Evolutionary conservation across 225 moss, liverwort and hornwort species (phyloP).

Genomic region (Anthoceros angustus): DNA sequence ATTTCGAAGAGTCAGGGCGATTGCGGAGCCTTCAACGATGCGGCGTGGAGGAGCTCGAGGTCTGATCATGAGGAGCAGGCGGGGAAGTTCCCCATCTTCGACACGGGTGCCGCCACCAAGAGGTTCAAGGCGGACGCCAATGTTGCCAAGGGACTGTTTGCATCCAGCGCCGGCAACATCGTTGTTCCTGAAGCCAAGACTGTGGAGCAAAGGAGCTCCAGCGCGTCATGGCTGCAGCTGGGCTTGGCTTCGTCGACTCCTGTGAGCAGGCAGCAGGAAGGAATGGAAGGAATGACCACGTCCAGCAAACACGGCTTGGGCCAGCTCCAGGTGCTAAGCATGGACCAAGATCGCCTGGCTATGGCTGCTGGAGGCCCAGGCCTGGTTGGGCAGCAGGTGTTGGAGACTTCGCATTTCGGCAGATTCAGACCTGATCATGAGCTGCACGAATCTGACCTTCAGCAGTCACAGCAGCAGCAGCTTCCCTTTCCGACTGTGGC

Average conservation of each 20-base stretch:
- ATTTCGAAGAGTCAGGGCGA: too few species aligned
- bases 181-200: too few species aligned
- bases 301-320: background rate
- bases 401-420: background rate
- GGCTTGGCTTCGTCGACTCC: background rate
- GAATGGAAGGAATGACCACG: background rate
- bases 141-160: too few species aligned
- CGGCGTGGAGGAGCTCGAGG: too few species aligned
- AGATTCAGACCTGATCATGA: background rate
- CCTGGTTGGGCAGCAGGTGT: background rate
- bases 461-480: too few species aligned
- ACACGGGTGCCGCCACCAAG: background rate
- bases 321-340: background rate
- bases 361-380: background rate
- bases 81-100: slow-evolving; percentile 1
- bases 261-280: background rate
- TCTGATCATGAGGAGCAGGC: too few species aligned
- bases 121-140: background rate
- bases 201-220: background rate
- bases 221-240: background rate
- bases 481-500: too few species aligned
- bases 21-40: too few species aligned
- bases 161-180: too few species aligned
- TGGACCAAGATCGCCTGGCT: background rate
- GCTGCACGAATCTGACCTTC: too few species aligned